Conservation (phyloP, 192 early-diverging fungal species). For the Podila epicladia region DNA sequence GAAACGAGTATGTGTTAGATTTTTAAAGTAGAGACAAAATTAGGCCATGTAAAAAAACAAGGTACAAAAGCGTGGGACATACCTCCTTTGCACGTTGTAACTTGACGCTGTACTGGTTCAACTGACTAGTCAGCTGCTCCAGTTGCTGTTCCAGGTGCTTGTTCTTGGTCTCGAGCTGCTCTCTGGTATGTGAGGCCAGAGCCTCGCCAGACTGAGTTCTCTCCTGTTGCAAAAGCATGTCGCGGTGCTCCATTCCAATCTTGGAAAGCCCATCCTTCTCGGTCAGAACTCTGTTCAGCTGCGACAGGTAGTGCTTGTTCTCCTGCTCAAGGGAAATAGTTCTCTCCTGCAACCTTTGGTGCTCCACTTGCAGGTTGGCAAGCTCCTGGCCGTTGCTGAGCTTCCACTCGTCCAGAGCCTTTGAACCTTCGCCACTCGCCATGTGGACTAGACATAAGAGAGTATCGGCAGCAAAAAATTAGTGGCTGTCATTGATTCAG, state of each 20-base stretch:
- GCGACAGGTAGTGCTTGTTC: slow-evolving; percentile 46
- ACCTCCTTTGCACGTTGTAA: slow-evolving; percentile 40
- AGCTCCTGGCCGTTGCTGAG: slow-evolving; percentile 28
- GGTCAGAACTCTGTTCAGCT: slow-evolving; percentile 63
- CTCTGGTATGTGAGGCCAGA: slow-evolving; percentile 31
- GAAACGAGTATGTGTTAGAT: slow-evolving; percentile 3
- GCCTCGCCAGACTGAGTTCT: slow-evolving; percentile 43
- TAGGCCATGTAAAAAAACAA: neutral
- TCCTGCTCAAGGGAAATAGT: slow-evolving; percentile 21
- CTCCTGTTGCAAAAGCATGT: slow-evolving; percentile 62
- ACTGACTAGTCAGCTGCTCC: slow-evolving; percentile 25
- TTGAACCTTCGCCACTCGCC: slow-evolving; percentile 27
- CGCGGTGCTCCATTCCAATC: slow-evolving; percentile 61
- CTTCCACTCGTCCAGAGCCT: slow-evolving; percentile 32
- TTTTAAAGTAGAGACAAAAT: slow-evolving; percentile 26
- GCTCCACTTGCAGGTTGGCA: slow-evolving; percentile 47
- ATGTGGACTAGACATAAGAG: slow-evolving; percentile 16
- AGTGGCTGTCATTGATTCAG: neutral
- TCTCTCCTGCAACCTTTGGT: slow-evolving; percentile 47
- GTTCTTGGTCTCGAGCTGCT: slow-evolving; percentile 50
- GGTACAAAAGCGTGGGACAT: neutral
- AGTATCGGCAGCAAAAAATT: neutral
- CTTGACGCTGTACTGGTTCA: slow-evolving; percentile 28
- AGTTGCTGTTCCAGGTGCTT: slow-evolving; percentile 44
- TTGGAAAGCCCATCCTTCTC: slow-evolving; percentile 69